These are phyloP conservation scores for Barnettozyma californica DNA, from an alignment of 805 yeast genomes.

Conservation along the genomic window DNA sequence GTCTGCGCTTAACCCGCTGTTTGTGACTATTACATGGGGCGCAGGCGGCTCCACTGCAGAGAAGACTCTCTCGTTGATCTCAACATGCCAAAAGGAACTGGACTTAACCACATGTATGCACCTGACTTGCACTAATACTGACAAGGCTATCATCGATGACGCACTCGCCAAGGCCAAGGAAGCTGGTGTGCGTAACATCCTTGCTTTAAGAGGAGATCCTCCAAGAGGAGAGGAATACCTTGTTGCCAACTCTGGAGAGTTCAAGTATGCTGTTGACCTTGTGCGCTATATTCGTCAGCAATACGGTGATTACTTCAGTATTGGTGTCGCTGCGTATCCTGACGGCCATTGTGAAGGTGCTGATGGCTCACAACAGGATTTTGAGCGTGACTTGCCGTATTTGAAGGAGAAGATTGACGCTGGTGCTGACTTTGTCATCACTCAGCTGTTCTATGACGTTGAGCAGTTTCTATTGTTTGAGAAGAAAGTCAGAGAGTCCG, in stretches of 20 bases:
- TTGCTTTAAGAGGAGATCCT: slow-evolving; percentile 95
- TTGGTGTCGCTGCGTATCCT: slow-evolving; percentile 97
- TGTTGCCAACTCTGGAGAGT: slow-evolving; percentile 36
- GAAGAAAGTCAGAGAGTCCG: slow-evolving; percentile 36
- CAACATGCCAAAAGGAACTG: slow-evolving; percentile 66
- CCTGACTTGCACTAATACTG: slow-evolving; percentile 93
- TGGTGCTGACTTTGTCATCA: slow-evolving; percentile 90
- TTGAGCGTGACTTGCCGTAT: slow-evolving; percentile 66
- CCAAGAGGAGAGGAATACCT: slow-evolving; percentile 71
- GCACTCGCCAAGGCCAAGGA: slow-evolving; percentile 68
- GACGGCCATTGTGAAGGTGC: slow-evolving; percentile 95
- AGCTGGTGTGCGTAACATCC: slow-evolving; percentile 79
- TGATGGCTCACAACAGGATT: slow-evolving; percentile 58
- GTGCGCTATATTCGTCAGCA: slow-evolving; percentile 69
- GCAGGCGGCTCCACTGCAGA: slow-evolving; percentile 95
- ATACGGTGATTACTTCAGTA: slow-evolving; percentile 78
- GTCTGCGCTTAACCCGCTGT: slow-evolving; percentile 82
- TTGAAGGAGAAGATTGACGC: slow-evolving; percentile 83
- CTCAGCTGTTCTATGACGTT: slow-evolving; percentile 90
- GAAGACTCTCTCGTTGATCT: slow-evolving; percentile 80
- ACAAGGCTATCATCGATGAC: slow-evolving; percentile 65
- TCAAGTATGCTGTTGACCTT: slow-evolving; percentile 78
- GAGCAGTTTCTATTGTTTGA: slow-evolving; percentile 69
- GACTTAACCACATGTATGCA: slow-evolving; percentile 91
- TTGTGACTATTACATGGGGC: slow-evolving; percentile 96